phyloP scores from a whole-genome alignment of 169 alveolate species.

The Eimeria praecox region DNA sequence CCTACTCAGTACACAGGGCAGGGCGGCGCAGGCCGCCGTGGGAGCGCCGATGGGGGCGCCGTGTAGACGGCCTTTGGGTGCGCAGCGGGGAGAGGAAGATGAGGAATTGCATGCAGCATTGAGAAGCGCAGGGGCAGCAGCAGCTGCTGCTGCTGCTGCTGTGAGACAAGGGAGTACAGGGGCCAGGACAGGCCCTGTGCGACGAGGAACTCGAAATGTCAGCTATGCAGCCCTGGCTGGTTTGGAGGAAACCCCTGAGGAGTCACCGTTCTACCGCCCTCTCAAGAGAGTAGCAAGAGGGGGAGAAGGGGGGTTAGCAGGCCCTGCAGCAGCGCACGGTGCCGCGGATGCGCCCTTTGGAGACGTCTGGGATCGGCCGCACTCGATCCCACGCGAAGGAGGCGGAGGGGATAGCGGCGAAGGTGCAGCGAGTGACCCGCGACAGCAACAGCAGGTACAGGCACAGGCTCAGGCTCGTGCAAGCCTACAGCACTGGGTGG shows the following conservation, averaged over 20 bases:
- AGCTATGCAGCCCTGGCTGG: slow-evolving; percentile 61
- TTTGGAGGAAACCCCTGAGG: slow-evolving; percentile 20
- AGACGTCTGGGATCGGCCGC: neutral
- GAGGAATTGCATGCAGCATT: neutral
- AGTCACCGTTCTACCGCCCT: slow-evolving; percentile 17
- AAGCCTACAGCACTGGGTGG: slow-evolving; percentile 50
- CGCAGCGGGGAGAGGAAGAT: slow-evolving; percentile 25
- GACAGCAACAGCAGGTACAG: neutral
- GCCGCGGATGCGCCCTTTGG: no score
- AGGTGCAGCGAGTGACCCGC: neutral
- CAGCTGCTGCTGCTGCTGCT: slow-evolving; percentile 1
- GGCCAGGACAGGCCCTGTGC: slow-evolving; percentile 28
- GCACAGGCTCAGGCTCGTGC: neutral
- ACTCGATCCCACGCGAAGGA: slow-evolving; percentile 4
- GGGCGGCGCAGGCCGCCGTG: neutral
- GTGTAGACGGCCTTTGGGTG: neutral
- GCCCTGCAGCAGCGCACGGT: neutral
- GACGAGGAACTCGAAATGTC: slow-evolving; percentile 37
- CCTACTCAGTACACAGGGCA: neutral
- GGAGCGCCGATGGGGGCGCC: slow-evolving; percentile 9
- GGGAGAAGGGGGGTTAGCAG: neutral
- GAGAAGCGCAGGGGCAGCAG: neutral
- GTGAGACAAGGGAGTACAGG: slow-evolving; percentile 22
- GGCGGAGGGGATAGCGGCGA: neutral
- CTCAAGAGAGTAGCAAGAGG: slow-evolving; percentile 42